Base-by-base conservation (phyloP, 306 rosid genomes). In the Mimosa pudica region DNA sequence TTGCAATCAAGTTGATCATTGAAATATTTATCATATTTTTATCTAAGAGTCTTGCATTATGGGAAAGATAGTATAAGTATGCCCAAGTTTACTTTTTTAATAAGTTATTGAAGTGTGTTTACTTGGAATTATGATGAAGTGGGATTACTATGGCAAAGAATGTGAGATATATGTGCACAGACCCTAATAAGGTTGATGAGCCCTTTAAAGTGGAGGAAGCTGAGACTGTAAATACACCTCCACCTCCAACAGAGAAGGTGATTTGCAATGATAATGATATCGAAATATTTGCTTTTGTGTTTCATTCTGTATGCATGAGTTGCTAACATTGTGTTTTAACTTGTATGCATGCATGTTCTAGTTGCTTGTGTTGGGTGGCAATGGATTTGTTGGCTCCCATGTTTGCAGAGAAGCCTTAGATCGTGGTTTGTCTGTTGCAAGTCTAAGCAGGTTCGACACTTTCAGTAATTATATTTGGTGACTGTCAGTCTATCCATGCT, bases 351-450 rank as follows among this genome's bases (percentile, higher is more conserved):
- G 85, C 51, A 54, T 77, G 58, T 83, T 78, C 48, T 73, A 95
- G 99, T 84, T 95, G 84, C 97, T 95, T 81, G 98, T 95, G 81
- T 80, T 95, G 92, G 98, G 98, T 77, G 99, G 98, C 83, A 95
- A 90, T 85, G 99, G 99, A 70, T 95, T 95, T 84, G 97, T 95
- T 79, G 99, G 99, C 79, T 95, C 98, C 20, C 97, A 95, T 80
- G 41, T 95, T 52, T 91, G 97, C 81, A 86, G 83, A 81, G 99
- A 91, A 82, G 99, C 98, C 58, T 76, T 95, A 24, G 85, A 85
- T 54, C 93, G 49, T 35, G 99, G 96, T 30, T 81, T 92, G 76
- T 69, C 99, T 49, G 97, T 95, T 75, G 89, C 93, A 8, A 95
- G 99, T 83, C 87, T 95, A 71, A 91, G 96, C 89, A 95, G 98